Evolutionary conservation across 2,329 filamentous ascomycete species (phyloP), one percentile per base, ranked within the genome.

Genomic region (Colletotrichum magnum): DNA sequence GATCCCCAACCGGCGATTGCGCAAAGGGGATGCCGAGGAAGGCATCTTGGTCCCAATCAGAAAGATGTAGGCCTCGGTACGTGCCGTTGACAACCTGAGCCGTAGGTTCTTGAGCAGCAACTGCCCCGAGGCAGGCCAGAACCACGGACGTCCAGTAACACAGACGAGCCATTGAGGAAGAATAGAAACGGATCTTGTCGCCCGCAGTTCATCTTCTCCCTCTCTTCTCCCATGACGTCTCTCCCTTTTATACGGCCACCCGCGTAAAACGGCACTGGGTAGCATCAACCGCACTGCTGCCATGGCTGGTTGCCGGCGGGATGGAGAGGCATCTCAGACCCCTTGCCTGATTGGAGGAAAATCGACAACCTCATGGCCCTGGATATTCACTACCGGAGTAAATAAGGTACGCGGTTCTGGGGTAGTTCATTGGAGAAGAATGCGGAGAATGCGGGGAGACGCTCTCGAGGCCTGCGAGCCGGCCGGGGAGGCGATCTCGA

Each of bases 21-120:
- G 81, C 82, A 57, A 69, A 74, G 1, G 73, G 73, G 2, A 74
- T 79, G 5, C 81, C 81, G 2, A 83, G 72, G 64, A 84, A 84
- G 24, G 71, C 79, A 64, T 82, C 80, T 59, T 83, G 81, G n/a
- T 79, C 69, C 78, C 78, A 83, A 7, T 60, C 71, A 0, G 75
- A 51, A 6, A 82, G 68, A 45, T 80, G 72, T 2, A 75, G 71
- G 7, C 81, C 81, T 60, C 75, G 72, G 51, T 79, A 80, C 13
- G 77, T 80, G 21, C 79, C 78, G 60, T 80, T 80, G 28, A 74
- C 50, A 1, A 77, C 79, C 16, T 73, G 54, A 1, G 66, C 72
- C 6, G 61, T 71, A 43, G 70, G 70, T 1, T 52, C 68, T n/a
- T 64, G 48, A 13, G 56, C 56, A n/a, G 56, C 63, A 9, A 43